These are phyloP conservation scores for Glycine tomentella DNA, from an alignment of 306 rosid species.

Conservation along the genomic window DNA sequence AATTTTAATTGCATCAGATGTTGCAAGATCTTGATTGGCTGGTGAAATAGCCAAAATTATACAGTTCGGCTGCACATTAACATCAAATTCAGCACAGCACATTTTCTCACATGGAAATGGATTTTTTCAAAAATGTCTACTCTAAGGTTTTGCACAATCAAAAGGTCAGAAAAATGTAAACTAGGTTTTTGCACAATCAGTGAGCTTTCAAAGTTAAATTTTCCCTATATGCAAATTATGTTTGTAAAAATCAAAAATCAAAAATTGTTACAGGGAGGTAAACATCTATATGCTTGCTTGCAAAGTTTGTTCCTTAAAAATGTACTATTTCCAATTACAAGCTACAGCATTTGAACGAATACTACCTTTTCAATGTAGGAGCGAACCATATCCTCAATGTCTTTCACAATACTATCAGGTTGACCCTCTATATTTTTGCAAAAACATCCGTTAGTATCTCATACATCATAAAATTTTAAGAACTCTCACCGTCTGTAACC, in stretches of 20 bases:
- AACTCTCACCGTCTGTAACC: not conserved
- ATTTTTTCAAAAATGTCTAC: not conserved
- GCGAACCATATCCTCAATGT: conserved; percentile 95
- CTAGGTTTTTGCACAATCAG: not conserved
- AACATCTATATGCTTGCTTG: conserved; percentile 4
- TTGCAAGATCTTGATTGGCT: conserved; percentile 98
- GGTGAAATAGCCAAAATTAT: conserved; percentile 96
- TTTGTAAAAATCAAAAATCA: conserved; percentile 11
- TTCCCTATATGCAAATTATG: conserved; percentile 11
- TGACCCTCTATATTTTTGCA: conserved; percentile 80
- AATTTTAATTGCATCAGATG: conserved; percentile 95
- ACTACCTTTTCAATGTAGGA: conserved; percentile 94
- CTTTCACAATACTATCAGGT: conserved; percentile 85
- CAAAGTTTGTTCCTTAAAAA: conserved; percentile 18
- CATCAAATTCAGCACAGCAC: conserved; percentile 37
- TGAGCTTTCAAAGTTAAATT: conserved; percentile 12
- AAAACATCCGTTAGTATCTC: conserved; percentile 34
- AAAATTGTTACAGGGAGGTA: not conserved
- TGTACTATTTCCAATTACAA: conserved; percentile 7
- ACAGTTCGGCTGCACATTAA: conserved; percentile 84
- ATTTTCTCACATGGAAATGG: conserved; percentile 26
- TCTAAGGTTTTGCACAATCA: not conserved
- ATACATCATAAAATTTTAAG: conserved; percentile 5
- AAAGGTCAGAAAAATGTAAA: conserved; percentile 15
- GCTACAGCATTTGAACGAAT: conserved; percentile 14